Conservation (phyloP, 768 basidiomycete genomes). For the Suillus tomentosus region DNA sequence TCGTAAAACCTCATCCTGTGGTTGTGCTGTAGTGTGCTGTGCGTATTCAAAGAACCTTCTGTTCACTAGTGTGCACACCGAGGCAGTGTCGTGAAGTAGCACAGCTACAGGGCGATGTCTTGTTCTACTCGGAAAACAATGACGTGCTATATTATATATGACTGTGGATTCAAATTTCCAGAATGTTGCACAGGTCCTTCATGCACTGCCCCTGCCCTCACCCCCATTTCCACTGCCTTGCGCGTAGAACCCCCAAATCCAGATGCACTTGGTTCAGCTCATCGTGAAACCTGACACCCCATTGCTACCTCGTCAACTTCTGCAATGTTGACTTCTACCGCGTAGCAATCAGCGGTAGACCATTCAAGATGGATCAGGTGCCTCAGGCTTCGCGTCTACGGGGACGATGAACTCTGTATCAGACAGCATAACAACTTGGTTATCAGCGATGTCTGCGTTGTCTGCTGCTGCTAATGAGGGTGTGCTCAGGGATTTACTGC, state of each 20-base stretch:
- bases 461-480: neutral
- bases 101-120: neutral
- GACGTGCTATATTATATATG: neutral
- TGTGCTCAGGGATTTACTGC: neutral
- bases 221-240: neutral
- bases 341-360: too few species aligned
- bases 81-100: neutral
- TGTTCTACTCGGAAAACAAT: neutral
- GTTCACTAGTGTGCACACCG: too few species aligned
- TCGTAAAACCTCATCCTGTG: neutral
- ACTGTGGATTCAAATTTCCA: neutral
- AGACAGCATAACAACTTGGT: neutral
- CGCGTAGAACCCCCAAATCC: neutral
- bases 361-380: neutral
- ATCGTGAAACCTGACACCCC: slow-evolving; percentile 8
- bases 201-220: too few species aligned
- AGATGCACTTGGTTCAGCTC: slow-evolving; percentile 20
- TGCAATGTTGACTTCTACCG: neutral
- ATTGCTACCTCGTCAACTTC: slow-evolving; percentile 8
- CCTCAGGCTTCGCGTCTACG: neutral
- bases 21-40: neutral
- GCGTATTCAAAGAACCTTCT: neutral
- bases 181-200: neutral
- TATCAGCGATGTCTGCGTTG: neutral
- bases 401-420: neutral